These are phyloP conservation scores for Cymodocea nodosa DNA, from an alignment of 116 monocot species.

Conservation along the genomic window DNA sequence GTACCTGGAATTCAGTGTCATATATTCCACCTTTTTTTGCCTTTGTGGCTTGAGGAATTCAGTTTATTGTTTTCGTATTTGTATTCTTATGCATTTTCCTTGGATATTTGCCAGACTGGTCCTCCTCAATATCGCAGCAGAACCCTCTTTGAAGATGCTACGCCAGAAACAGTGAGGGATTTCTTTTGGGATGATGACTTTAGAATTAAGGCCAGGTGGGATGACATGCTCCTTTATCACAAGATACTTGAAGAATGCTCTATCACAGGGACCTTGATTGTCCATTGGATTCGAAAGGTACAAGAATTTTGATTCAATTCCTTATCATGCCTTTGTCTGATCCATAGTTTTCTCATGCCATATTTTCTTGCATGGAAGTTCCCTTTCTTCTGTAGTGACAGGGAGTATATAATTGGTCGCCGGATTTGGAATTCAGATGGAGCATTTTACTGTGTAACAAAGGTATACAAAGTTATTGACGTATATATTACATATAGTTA, in stretches of 20 bases:
- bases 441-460: slow-evolving; percentile 87
- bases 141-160: slow-evolving; percentile 69
- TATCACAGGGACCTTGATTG: slow-evolving; percentile 69
- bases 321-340: background rate
- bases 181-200: slow-evolving; percentile 98
- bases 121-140: slow-evolving; percentile 85
- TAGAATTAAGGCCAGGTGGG: slow-evolving; percentile 64
- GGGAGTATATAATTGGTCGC: slow-evolving; percentile 88
- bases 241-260: slow-evolving; percentile 52
- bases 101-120: slow-evolving; percentile 32
- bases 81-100: background rate
- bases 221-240: slow-evolving; percentile 92
- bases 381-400: slow-evolving; percentile 93
- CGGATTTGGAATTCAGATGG: slow-evolving; percentile 70
- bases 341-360: background rate
- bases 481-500: no score
- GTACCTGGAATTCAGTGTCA: background rate
- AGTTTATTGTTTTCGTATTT: background rate
- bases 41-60: background rate
- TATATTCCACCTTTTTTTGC: background rate
- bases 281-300: slow-evolving; percentile 93
- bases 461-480: slow-evolving; percentile 31
- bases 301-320: no score
- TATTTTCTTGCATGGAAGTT: slow-evolving; percentile 37
- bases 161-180: slow-evolving; percentile 67